Evolutionary conservation across 164 flowering plant species (phyloP).

Genomic region (Euptelea pleiosperma): DNA sequence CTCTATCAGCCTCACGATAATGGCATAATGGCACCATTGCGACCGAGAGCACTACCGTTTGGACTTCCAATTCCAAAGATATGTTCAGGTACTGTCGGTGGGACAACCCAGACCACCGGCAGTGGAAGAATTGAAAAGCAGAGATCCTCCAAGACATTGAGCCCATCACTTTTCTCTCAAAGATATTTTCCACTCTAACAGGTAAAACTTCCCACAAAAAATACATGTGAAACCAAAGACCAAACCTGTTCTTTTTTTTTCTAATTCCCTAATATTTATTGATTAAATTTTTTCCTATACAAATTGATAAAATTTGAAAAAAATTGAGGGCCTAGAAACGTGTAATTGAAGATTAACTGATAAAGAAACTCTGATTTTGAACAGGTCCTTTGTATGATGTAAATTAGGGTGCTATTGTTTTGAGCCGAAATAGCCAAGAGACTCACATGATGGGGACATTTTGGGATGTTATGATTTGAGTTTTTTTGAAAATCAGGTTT

Average conservation of each 20-base stretch:
- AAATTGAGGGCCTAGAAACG: too few relatives aligned
- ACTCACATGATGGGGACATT: constrained; percentile 6
- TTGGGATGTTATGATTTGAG: constrained; percentile 5
- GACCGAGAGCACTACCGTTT: constrained; percentile 2
- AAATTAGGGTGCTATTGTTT: background rate
- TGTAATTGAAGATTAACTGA: too few relatives aligned
- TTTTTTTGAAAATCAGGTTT: background rate
- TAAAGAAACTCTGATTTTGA: too few relatives aligned
- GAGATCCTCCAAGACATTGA: constrained; percentile 64
- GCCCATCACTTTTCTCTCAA: constrained; percentile 50
- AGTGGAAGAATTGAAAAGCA: constrained; percentile 60
- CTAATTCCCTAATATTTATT: too few relatives aligned
- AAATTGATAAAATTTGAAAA: too few relatives aligned
- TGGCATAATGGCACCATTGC: constrained; percentile 1
- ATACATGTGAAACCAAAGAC: too few relatives aligned
- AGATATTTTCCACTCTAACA: constrained; percentile 73
- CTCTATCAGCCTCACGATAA: constrained; percentile 4
- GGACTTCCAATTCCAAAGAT: constrained; percentile 22
- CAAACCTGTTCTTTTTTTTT: too few relatives aligned
- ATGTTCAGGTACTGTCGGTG: constrained; percentile 16
- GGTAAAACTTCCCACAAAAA: constrained; percentile 33
- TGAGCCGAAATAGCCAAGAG: constrained; percentile 1
- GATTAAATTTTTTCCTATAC: too few relatives aligned
- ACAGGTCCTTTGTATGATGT: too few relatives aligned
- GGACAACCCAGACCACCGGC: constrained; percentile 48